A percentile compares a stretch with the other conserved stretches of the same genome.
Evolutionary conservation across 345 rosid species (phyloP).

Genomic region (Adansonia digitata): DNA sequence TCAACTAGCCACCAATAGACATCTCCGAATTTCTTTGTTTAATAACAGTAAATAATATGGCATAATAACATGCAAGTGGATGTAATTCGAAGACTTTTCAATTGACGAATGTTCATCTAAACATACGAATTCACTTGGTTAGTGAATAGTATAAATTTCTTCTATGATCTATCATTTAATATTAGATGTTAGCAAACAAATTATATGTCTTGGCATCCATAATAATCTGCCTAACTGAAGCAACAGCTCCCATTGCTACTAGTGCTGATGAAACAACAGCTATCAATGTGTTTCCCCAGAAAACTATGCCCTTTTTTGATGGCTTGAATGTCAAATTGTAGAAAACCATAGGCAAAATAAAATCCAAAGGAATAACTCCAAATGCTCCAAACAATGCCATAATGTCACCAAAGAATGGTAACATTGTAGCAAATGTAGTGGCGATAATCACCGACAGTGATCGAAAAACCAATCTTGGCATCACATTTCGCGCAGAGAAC

Average conservation of each 20-base stretch:
- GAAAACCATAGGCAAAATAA: conserved; percentile 40
- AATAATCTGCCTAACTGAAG: conserved; percentile 38
- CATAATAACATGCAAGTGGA: too few species aligned
- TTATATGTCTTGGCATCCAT: conserved; percentile 41
- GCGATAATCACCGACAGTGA: conserved; percentile 33
- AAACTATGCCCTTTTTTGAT: conserved; percentile 25
- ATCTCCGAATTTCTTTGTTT: too few species aligned
- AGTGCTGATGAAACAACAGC: conserved; percentile 23
- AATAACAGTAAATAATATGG: too few species aligned
- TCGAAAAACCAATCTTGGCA: conserved; percentile 35
- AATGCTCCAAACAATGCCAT: conserved; percentile 44
- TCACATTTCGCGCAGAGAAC: conserved; percentile 33
- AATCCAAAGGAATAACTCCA: conserved; percentile 45
- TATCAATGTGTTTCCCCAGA: conserved; percentile 38
- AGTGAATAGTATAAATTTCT: too few species aligned
- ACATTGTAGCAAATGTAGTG: conserved; percentile 31
- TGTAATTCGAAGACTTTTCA: too few species aligned
- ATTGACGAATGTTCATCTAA: too few species aligned
- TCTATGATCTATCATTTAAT: background rate
- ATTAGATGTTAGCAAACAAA: conserved; percentile 35
- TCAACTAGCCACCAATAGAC: too few species aligned
- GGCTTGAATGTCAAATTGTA: conserved; percentile 48
- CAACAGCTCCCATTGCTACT: conserved; percentile 34
- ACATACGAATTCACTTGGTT: too few species aligned
- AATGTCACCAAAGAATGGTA: conserved; percentile 57